These are phyloP conservation scores for Asterophora parasitica DNA, from an alignment of 768 basidiomycete genomes.

Conservation along the genomic window DNA sequence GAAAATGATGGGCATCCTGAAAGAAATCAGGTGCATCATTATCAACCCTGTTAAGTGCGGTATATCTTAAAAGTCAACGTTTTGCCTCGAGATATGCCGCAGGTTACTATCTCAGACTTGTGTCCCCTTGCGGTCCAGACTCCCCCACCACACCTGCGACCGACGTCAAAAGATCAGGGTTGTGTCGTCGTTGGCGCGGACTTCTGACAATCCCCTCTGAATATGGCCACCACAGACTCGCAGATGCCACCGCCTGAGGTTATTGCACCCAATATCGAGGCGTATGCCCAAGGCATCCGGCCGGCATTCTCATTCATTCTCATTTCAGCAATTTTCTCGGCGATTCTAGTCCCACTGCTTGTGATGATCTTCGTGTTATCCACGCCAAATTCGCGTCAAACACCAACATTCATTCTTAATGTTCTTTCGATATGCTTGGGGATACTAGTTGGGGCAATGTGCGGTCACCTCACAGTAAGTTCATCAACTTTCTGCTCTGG, in stretches of 20 bases:
- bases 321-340: background rate
- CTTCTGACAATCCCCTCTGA: too few species aligned
- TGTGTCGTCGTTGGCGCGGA: too few species aligned
- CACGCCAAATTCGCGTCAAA: constrained; percentile 16
- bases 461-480: background rate
- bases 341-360: constrained; percentile 21
- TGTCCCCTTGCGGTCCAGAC: too few species aligned
- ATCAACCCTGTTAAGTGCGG: too few species aligned
- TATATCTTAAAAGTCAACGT: too few species aligned
- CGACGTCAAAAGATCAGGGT: too few species aligned
- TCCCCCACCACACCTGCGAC: too few species aligned
- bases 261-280: background rate
- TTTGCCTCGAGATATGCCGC: too few species aligned
- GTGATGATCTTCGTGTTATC: constrained; percentile 21
- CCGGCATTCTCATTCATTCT: background rate
- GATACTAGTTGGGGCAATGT: constrained; percentile 1
- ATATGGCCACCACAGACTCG: background rate
- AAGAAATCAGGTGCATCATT: too few species aligned
- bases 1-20: too few species aligned
- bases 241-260: background rate
- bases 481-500: background rate
- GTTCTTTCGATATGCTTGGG: constrained; percentile 16
- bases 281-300: background rate
- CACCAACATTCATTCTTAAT: constrained; percentile 22
- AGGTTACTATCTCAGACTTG: too few species aligned